Percentiles rank a stretch among this genome's conserved stretches.
These are phyloP conservation scores for Singerocomus rubriflavus DNA, from an alignment of 1,284 basidiomycete species.

Conservation along the genomic window DNA sequence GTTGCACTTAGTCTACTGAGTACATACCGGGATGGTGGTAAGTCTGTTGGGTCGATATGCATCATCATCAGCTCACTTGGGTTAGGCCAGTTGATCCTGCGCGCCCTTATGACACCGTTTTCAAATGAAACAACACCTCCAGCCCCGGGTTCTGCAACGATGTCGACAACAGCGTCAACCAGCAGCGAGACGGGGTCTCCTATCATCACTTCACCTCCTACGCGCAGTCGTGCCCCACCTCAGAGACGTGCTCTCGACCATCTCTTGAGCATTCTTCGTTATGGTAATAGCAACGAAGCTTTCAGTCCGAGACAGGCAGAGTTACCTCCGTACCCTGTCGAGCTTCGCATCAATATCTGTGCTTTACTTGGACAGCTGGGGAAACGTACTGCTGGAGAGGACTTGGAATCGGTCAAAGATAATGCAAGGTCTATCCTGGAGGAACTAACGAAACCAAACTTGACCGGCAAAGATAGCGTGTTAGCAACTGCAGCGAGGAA, in stretches of 20 bases:
- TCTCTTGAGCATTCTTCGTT: constrained; percentile 55
- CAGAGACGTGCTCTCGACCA: constrained; percentile 61
- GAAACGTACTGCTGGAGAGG: constrained; percentile 46
- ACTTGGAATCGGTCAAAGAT: constrained; percentile 50
- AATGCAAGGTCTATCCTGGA: constrained; percentile 50
- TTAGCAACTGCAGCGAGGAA: constrained; percentile 43
- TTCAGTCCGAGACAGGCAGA: constrained; percentile 37
- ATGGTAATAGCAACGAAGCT: constrained; percentile 41
- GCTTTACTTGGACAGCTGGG: constrained; percentile 63
- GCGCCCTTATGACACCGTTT: constrained; percentile 51
- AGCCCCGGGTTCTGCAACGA: constrained; percentile 37
- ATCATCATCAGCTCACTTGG: constrained; percentile 15
- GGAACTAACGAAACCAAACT: constrained; percentile 37
- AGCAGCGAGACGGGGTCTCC: constrained; percentile 45
- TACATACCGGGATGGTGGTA: constrained; percentile 63
- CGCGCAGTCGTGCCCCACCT: constrained; percentile 39
- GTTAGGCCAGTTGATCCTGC: constrained; percentile 59
- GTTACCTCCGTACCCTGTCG: constrained; percentile 47
- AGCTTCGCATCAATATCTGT: constrained; percentile 72
- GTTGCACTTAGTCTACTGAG: constrained; percentile 79
- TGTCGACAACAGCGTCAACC: constrained; percentile 40
- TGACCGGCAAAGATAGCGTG: constrained; percentile 43
- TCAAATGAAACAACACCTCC: constrained; percentile 40
- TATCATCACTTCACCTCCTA: constrained; percentile 36
- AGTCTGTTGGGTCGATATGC: constrained; percentile 22